phyloP scores from a whole-genome alignment of 257 asterid genomes.

The Primulina tabacum region DNA sequence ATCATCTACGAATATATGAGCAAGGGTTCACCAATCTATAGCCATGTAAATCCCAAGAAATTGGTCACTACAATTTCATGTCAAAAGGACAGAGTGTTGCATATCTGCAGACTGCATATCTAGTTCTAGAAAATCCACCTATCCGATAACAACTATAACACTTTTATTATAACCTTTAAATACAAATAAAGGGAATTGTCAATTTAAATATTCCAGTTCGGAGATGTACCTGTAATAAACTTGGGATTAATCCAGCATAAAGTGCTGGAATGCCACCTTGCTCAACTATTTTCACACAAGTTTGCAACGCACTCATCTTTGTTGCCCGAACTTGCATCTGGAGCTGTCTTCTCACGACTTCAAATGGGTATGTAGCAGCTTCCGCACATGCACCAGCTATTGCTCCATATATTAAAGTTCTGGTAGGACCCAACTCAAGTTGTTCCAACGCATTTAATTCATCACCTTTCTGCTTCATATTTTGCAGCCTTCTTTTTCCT shows the following conservation, averaged over 20 bases:
- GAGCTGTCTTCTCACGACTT: slow-evolving; percentile 94
- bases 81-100: slow-evolving; percentile 2
- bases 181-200: neutral
- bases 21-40: slow-evolving; percentile 4
- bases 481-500: slow-evolving; percentile 63
- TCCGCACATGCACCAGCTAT: slow-evolving; percentile 94
- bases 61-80: slow-evolving; percentile 9
- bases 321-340: slow-evolving; percentile 89
- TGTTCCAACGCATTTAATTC: slow-evolving; percentile 78
- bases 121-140: neutral
- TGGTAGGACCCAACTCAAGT: slow-evolving; percentile 78
- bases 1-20: neutral
- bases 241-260: slow-evolving; percentile 85
- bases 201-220: neutral
- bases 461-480: slow-evolving; percentile 68
- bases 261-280: slow-evolving; percentile 89
- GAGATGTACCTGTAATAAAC: slow-evolving; percentile 75
- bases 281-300: slow-evolving; percentile 71
- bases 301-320: slow-evolving; percentile 73
- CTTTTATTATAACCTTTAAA: slow-evolving; percentile 2
- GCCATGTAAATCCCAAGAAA: slow-evolving; percentile 9
- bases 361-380: slow-evolving; percentile 97
- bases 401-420: slow-evolving; percentile 86
- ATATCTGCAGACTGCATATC: neutral
- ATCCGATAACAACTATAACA: neutral